Conservation (phyloP, 345 rosid genomes). For the Sisymbrium irio region DNA sequence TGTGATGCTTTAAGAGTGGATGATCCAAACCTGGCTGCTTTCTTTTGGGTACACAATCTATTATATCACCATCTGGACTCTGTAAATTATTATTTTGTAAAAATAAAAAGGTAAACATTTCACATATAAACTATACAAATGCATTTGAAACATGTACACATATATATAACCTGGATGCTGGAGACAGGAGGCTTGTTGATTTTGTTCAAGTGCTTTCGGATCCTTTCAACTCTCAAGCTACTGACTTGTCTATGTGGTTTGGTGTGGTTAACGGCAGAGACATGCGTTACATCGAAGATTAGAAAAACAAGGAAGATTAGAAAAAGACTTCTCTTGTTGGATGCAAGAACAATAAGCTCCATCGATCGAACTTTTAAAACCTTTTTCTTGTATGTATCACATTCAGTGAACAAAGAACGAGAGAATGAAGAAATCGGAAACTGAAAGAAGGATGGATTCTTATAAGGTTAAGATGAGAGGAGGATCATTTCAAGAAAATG, state of each 20-base stretch:
- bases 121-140: not conserved
- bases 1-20: slow-evolving; percentile 85
- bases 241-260: slow-evolving; percentile 56
- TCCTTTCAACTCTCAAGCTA: slow-evolving; percentile 71
- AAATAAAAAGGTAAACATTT: slow-evolving; percentile 2
- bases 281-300: slow-evolving; percentile 22
- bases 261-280: slow-evolving; percentile 48
- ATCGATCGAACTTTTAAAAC: slow-evolving; percentile 23
- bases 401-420: slow-evolving; percentile 41
- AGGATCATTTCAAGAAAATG: slow-evolving; percentile 27
- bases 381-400: slow-evolving; percentile 35
- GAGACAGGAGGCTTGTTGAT: slow-evolving; percentile 81
- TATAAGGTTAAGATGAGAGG: not conserved
- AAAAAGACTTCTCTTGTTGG: slow-evolving; percentile 25
- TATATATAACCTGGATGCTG: slow-evolving; percentile 64
- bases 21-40: slow-evolving; percentile 96
- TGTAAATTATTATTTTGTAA: slow-evolving; percentile 11
- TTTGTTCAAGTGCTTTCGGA: slow-evolving; percentile 69
- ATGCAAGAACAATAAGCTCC: slow-evolving; percentile 14
- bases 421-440: slow-evolving; percentile 32
- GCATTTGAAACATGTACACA: not conserved
- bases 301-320: slow-evolving; percentile 23
- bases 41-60: slow-evolving; percentile 84
- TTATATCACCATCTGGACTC: slow-evolving; percentile 90
- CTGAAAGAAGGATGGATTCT: slow-evolving; percentile 15